These are phyloP conservation scores for Vitellaria paradoxa DNA, from an alignment of 179 eudicot species.

Conservation along the genomic window DNA sequence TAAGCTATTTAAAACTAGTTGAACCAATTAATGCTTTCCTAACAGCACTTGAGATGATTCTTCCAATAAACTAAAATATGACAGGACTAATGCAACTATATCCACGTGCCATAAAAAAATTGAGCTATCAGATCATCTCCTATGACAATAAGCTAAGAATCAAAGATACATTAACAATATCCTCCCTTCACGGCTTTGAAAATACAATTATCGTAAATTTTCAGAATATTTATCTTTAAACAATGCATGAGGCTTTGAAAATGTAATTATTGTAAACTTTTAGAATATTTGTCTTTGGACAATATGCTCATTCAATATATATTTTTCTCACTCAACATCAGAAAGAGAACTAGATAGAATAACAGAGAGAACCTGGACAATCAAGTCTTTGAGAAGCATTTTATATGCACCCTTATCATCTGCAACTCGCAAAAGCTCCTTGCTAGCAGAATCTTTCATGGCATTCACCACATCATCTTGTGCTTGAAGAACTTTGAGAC, in stretches of 20 bases:
- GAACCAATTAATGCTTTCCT: not conserved
- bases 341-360: not conserved
- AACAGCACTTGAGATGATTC: not conserved
- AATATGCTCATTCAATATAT: not conserved
- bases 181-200: not conserved
- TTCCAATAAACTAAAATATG: not conserved
- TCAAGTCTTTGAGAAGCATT: constrained; percentile 49
- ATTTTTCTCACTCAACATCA: not conserved
- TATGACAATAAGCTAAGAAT: not conserved
- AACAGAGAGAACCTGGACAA: constrained; percentile 45
- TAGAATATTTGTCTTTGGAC: too few species aligned
- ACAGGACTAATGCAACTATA: not conserved
- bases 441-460: constrained; percentile 50
- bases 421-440: constrained; percentile 48
- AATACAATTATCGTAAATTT: not conserved
- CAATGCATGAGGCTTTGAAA: not conserved
- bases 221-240: not conserved
- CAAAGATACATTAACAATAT: not conserved
- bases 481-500: constrained; percentile 57
- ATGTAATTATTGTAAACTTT: not conserved
- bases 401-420: constrained; percentile 38
- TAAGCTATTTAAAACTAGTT: not conserved
- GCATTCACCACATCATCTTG: constrained; percentile 56
- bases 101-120: not conserved
- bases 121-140: not conserved